These are phyloP conservation scores for Oldenlandia corymbosa DNA, from an alignment of 257 asterid species.

Conservation along the genomic window DNA sequence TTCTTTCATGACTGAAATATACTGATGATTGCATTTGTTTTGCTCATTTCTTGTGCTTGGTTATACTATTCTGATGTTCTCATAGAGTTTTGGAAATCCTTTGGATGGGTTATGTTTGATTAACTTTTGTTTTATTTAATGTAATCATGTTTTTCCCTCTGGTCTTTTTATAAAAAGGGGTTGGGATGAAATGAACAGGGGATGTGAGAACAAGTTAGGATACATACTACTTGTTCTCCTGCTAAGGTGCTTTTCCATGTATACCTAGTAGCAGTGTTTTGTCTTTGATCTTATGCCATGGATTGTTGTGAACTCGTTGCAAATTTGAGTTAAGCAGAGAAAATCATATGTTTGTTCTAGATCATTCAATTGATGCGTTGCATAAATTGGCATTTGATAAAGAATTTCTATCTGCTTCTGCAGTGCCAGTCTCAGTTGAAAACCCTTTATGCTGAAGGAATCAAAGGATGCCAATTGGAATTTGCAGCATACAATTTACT, in stretches of 20 bases:
- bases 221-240: too few relatives aligned
- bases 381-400: slow-evolving; percentile 9
- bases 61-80: too few relatives aligned
- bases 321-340: not conserved
- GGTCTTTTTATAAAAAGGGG: not conserved
- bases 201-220: not conserved
- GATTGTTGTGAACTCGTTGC: not conserved
- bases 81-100: too few relatives aligned
- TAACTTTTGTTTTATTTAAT: not conserved
- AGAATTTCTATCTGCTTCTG: slow-evolving; percentile 29
- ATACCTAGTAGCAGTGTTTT: not conserved
- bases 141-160: not conserved
- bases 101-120: not conserved
- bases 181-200: not conserved
- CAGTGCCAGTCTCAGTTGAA: slow-evolving; percentile 98
- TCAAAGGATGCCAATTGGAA: slow-evolving; percentile 86
- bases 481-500: slow-evolving; percentile 92
- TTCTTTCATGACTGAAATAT: not conserved
- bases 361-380: not conserved
- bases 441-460: slow-evolving; percentile 93
- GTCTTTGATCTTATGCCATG: not conserved
- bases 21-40: not conserved
- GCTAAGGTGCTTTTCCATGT: not conserved
- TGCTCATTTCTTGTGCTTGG: too few relatives aligned
- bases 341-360: not conserved